Conservation (phyloP, 768 basidiomycete species). For the Royoungia palumana region DNA sequence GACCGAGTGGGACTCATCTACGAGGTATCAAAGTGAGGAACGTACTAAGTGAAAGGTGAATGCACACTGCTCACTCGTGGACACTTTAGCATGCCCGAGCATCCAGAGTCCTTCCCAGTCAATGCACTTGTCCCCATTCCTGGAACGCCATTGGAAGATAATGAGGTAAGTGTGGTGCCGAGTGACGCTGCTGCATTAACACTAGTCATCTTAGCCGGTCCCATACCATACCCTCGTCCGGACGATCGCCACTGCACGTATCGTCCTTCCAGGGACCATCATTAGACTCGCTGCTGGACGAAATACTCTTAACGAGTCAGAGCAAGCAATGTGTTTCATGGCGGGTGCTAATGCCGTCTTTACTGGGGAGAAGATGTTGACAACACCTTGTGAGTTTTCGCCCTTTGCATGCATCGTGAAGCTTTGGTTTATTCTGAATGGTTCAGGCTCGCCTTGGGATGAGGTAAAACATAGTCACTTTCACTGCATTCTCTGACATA, state of each 20-base stretch:
- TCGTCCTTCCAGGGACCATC: conserved; percentile 88
- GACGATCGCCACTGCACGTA: conserved; percentile 92
- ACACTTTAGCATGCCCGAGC: conserved; percentile 74
- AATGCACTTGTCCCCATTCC: conserved; percentile 95
- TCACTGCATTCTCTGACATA: background rate
- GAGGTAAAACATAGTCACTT: conserved; percentile 47
- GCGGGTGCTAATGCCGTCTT: conserved; percentile 98
- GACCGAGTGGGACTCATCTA: conserved; percentile 93
- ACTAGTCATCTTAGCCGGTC: conserved; percentile 54
- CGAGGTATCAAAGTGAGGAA: conserved; percentile 82
- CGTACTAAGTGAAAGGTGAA: background rate
- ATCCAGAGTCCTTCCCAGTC: conserved; percentile 98
- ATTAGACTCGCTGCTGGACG: conserved; percentile 94
- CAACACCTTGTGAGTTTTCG: conserved; percentile 79
- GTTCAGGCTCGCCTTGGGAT: conserved; percentile 87
- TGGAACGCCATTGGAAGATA: conserved; percentile 89
- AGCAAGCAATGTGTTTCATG: conserved; percentile 99
- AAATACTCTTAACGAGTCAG: conserved; percentile 81
- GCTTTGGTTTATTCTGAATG: conserved; percentile 6
- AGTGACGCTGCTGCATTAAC: conserved; percentile 6
- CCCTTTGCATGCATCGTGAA: background rate
- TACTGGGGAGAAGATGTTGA: conserved; percentile 97
- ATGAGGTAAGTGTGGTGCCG: conserved; percentile 55
- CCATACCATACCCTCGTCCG: conserved; percentile 81
- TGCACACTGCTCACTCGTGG: conserved; percentile 2